These are phyloP conservation scores for Lasiosphaeris hirsuta DNA, from an alignment of 495 filamentous ascomycete genomes.

Conservation along the genomic window DNA sequence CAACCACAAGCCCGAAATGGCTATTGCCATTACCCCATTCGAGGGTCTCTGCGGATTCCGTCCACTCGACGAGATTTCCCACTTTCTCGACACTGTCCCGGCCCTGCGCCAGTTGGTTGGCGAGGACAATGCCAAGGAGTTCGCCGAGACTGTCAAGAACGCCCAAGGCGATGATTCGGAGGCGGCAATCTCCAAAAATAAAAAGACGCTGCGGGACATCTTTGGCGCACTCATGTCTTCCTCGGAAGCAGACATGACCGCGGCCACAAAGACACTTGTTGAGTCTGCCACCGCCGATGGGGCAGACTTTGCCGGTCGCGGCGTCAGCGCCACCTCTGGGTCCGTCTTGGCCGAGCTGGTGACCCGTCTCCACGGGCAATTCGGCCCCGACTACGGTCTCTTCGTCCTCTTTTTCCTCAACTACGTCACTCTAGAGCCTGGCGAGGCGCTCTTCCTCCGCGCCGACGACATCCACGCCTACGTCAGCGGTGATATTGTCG, in stretches of 20 bases:
- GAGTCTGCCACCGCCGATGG: conserved; percentile 63
- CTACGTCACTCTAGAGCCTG: conserved; percentile 59
- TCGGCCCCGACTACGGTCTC: conserved; percentile 44
- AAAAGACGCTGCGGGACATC: conserved; percentile 67
- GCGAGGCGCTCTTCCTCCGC: conserved; percentile 93
- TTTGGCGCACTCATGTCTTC: conserved; percentile 82
- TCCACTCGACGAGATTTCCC: conserved; percentile 76
- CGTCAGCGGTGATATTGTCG: conserved; percentile 92
- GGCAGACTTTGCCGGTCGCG: conserved; percentile 59
- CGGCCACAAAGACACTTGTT: conserved; percentile 64
- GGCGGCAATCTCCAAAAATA: conserved; percentile 59
- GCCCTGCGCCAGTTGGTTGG: conserved; percentile 76
- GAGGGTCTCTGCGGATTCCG: conserved; percentile 96
- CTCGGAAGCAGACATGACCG: conserved; percentile 58
- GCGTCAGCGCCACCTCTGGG: conserved; percentile 57
- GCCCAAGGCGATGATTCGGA: conserved; percentile 56
- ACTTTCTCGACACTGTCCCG: conserved; percentile 74
- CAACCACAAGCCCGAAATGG: conserved; percentile 99
- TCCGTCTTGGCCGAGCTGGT: conserved; percentile 74
- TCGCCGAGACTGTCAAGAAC: conserved; percentile 63
- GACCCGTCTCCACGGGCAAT: conserved; percentile 61
- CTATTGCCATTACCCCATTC: conserved; percentile 92
- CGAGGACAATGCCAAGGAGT: conserved; percentile 61
- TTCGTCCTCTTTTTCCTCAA: conserved; percentile 48
- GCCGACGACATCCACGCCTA: conserved; percentile 98